Conservation (phyloP, 768 basidiomycete genomes). For the Pleurotus eryngii region DNA sequence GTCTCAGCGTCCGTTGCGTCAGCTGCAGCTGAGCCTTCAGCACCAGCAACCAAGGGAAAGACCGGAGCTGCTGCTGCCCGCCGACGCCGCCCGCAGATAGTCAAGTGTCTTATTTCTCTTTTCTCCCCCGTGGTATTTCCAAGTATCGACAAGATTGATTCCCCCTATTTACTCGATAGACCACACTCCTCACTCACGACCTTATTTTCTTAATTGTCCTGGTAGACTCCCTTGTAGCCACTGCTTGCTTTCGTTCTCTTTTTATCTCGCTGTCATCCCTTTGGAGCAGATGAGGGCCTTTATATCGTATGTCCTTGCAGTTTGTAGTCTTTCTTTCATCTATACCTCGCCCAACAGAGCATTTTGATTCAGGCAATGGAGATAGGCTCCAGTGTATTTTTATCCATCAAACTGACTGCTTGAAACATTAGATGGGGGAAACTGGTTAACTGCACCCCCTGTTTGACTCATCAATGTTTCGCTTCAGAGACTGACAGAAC, state of each 20-base stretch:
- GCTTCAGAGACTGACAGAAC: too few species aligned
- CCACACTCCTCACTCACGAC: not conserved
- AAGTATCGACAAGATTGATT: not conserved
- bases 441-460: too few species aligned
- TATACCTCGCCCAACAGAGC: not conserved
- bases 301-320: conserved; percentile 5
- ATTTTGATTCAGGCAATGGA: conserved; percentile 8
- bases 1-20: not conserved
- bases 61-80: not conserved
- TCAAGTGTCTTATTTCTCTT: not conserved
- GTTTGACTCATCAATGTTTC: too few species aligned
- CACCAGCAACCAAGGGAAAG: not conserved
- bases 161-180: not conserved
- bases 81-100: not conserved
- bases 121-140: not conserved
- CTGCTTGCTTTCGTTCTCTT: conserved; percentile 7
- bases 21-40: not conserved
- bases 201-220: conserved; percentile 1
- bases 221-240: conserved; percentile 3
- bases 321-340: conserved; percentile 1
- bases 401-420: not conserved
- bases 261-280: not conserved
- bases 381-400: not conserved
- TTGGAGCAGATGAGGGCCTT: conserved; percentile 1
- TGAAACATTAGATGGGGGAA: too few species aligned